Base-by-base conservation (phyloP, 2,329 filamentous ascomycete genomes). In the Pyrenophora teres region DNA sequence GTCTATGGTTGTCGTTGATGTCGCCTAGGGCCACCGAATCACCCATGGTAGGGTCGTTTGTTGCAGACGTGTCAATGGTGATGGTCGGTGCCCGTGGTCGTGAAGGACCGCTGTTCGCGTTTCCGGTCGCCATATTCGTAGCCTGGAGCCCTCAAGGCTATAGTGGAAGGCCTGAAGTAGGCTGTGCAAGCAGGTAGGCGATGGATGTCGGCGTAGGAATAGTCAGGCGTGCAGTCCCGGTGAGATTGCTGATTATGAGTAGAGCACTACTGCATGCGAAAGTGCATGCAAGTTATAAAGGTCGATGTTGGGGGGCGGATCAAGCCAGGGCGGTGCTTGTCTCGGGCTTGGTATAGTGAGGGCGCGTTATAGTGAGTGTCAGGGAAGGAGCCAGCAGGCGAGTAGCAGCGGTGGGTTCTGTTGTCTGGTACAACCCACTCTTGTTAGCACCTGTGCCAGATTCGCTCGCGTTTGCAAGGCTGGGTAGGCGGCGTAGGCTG, bases 51-150 rank as follows among this genome's bases (percentile, higher is more conserved):
- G 64, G 55, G 52, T 70, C 70, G 66, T 68, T 70, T 49, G 65
- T 60, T 52, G 78, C 77, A 56, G 78, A 80, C 6, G 78, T 81
- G 67, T 80, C 78, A 56, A 81, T 80, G 47, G 78, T 81, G 53
- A 81, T 81, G 45, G 78, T 80, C 30, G 78, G 78, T 52, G 78
- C 78, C 47, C 78, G 67, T 52, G 73, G 69, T 47, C 74, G 64
- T 56, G 67, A 61, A 58, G 71, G 69, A 41, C 62, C 70, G 36
- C 62, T 62, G 36, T 62, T 51, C 31, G 64, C 63, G 49, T 66
- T 62, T 56, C 69, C 62, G 36, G 65, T 46, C 25, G 44, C 59
- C 70, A 74, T 74, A 23, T 45, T 53, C 59, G 56, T 43, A 27
- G 64, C 62, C 65, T 67, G 50, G 51, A 15, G 38, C 45, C 54